Evolutionary conservation across 495 filamentous ascomycete species (phyloP).

Genomic region (Friedmanniomyces simplex): DNA sequence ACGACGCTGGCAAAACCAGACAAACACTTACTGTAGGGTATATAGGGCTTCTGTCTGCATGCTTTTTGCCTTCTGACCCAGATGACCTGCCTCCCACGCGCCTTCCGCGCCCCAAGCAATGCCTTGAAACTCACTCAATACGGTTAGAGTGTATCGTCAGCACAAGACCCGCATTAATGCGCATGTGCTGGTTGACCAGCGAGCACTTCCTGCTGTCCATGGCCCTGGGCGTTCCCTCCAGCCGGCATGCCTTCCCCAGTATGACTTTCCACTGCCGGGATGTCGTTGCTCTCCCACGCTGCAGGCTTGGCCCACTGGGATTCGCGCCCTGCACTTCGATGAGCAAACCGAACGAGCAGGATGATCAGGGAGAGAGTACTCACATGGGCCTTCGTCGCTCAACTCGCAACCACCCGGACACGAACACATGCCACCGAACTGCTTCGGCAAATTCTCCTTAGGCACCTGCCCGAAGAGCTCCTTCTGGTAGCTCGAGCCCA

Average conservation of each 20-base stretch:
- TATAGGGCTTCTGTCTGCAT: background rate
- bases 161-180: background rate
- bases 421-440: slow-evolving; percentile 74
- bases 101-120: background rate
- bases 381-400: slow-evolving; percentile 81
- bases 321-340: slow-evolving; percentile 68
- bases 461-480: slow-evolving; percentile 80
- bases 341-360: too few relatives aligned
- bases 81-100: background rate
- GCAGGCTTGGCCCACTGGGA: slow-evolving; percentile 51
- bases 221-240: background rate
- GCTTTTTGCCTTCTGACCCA: background rate
- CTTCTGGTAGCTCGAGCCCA: slow-evolving; percentile 69
- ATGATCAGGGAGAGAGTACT: too few relatives aligned
- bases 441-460: slow-evolving; percentile 75
- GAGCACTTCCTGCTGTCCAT: background rate
- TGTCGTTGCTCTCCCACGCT: slow-evolving; percentile 25
- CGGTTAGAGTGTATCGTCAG: background rate
- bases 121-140: background rate
- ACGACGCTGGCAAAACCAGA: background rate
- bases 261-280: slow-evolving; percentile 13
- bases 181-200: slow-evolving; percentile 3
- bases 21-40: slow-evolving; percentile 6
- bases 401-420: slow-evolving; percentile 77
- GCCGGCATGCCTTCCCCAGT: slow-evolving; percentile 14